Evolutionary conservation across 2,329 filamentous ascomycete genomes (phyloP).

Genomic region (Zymoseptoria passerinii): DNA sequence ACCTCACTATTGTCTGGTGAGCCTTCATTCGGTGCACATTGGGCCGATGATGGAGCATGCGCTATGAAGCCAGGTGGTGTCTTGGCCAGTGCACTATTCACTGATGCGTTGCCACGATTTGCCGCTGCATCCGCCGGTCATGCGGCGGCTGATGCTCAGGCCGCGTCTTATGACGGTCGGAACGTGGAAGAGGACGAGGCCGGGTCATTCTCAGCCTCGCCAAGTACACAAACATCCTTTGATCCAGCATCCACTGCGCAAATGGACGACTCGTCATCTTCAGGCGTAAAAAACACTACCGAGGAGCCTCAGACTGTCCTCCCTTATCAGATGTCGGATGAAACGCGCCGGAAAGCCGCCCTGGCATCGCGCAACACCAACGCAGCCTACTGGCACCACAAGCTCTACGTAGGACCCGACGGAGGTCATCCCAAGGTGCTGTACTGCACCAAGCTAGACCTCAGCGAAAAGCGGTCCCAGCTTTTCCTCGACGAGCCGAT

Average conservation of each 20-base stretch:
- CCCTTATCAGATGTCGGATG: conserved; percentile 21
- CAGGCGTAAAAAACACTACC: not conserved
- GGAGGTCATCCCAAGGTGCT: conserved; percentile 61
- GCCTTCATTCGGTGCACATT: not conserved
- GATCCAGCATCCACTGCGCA: not conserved
- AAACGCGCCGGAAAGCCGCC: conserved; percentile 21
- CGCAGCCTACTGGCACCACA: conserved; percentile 53
- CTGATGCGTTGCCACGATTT: not conserved
- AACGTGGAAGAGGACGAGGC: not conserved
- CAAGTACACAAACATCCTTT: not conserved
- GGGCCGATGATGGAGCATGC: not conserved
- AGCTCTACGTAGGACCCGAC: conserved; percentile 58
- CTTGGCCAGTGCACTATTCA: not conserved
- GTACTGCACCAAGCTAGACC: conserved; percentile 63
- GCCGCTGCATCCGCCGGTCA: not conserved
- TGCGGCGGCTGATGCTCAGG: not conserved
- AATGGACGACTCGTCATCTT: not conserved
- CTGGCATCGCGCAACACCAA: conserved; percentile 22
- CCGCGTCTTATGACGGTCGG: not conserved
- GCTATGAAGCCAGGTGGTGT: not conserved
- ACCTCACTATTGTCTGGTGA: not conserved
- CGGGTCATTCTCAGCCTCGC: not conserved
- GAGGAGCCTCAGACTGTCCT: conserved; percentile 10
- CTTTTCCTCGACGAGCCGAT: conserved; percentile 62
- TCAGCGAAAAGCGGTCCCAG: conserved; percentile 57